A percentile compares a stretch with the other conserved stretches of the same genome.
These are phyloP conservation scores for Phyllosticta citribraziliensis DNA, from an alignment of 2,329 filamentous ascomycete species.

Conservation along the genomic window DNA sequence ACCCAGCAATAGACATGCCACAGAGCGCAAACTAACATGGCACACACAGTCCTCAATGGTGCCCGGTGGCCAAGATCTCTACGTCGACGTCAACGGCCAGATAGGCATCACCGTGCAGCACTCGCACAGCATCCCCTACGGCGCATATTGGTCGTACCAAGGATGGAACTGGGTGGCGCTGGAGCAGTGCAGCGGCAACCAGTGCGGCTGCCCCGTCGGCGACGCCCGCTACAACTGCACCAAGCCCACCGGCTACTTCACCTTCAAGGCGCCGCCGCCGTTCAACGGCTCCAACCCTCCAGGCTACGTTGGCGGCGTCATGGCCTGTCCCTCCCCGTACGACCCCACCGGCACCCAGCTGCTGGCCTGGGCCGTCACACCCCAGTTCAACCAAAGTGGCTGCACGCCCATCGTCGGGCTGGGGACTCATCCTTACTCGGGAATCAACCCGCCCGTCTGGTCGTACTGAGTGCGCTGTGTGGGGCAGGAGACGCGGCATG, in stretches of 20 bases:
- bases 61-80: slow-evolving; percentile 17
- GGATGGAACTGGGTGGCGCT: slow-evolving; percentile 15
- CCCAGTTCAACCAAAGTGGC: slow-evolving; percentile 12
- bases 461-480: slow-evolving; percentile 11
- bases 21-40: not conserved
- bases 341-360: not conserved
- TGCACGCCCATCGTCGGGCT: slow-evolving; percentile 14
- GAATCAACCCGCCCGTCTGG: slow-evolving; percentile 15
- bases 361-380: slow-evolving; percentile 15
- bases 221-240: slow-evolving; percentile 14
- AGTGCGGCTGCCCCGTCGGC: slow-evolving; percentile 6
- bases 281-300: slow-evolving; percentile 5
- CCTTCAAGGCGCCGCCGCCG: slow-evolving; percentile 12
- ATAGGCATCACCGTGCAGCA: slow-evolving; percentile 16
- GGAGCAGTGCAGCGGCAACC: not conserved
- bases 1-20: not conserved
- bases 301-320: slow-evolving; percentile 12
- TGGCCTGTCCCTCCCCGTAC: slow-evolving; percentile 13
- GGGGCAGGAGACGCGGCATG: not conserved
- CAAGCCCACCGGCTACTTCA: slow-evolving; percentile 14
- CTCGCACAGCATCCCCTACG: slow-evolving; percentile 14
- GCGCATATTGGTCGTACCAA: slow-evolving; percentile 13
- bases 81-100: slow-evolving; percentile 12
- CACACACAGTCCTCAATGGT: slow-evolving; percentile 11
- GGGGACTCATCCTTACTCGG: slow-evolving; percentile 15